Base-by-base conservation (phyloP, 2,329 filamentous ascomycete genomes). In the Cercospora sp. region DNA sequence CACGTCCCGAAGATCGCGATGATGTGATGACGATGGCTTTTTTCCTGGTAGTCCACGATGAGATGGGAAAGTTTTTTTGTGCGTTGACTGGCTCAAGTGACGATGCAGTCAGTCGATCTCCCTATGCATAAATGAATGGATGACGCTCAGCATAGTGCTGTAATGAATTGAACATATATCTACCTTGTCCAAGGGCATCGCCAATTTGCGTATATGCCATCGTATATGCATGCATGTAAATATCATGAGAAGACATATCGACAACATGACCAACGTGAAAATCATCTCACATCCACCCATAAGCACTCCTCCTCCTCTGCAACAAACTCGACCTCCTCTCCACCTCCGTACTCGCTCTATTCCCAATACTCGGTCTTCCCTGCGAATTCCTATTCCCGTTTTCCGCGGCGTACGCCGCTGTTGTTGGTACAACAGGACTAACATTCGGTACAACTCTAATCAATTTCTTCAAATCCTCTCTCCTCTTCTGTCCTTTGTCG, bases 401-500 rank as follows among this genome's bases (percentile, higher is more conserved):
- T 28, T 49, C 63, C 32, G n/a, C 64, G 1, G 24, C 55, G 12
- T 43, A 40, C 28, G 18, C 65, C 4, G 34, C 62, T 64, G 21
- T 60, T 43, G 26, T 43, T 7, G 49, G 21, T 8, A 7, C 12
- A 12, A 28, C 49, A 12, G 43, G 43, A 24, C 49, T 34, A 16
- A 58, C 21, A 59, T 69, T 66, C 51, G 71, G 71, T 32, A 78
- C 72, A 59, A 78, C 71, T 61, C 68, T 71, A 60, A 79, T 79
- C 60, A 72, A 71, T 67, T 68, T 75, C 74, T 76, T 78, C 65
- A 79, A 66, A 30, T 77, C 75, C 66, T 74, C 72, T 59, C 76
- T 70, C 63, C 77, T 70, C 69, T 74, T 77, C 67, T 76, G 70
- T 37, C 74, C 76, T 62, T 73, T 73, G 5, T 55, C 64, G 65